phyloP scores from a whole-genome alignment of 495 filamentous ascomycete species.

The Podospora pseudopauciseta region DNA sequence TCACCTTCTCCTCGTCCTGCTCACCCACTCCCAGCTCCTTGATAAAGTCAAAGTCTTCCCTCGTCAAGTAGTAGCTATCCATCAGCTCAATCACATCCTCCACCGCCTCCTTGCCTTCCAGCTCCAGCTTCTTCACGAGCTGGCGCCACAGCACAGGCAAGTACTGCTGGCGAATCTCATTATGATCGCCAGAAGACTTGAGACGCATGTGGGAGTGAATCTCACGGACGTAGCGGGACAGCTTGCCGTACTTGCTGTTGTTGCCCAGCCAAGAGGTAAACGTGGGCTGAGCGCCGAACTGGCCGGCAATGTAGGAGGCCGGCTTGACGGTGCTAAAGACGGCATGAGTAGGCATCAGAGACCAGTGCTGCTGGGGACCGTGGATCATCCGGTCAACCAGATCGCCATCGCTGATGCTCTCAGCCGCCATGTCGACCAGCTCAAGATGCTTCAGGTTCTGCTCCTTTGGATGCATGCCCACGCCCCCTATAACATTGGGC shows the following conservation, averaged over 20 bases:
- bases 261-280: conserved; percentile 94
- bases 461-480: conserved; percentile 55
- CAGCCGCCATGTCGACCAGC: conserved; percentile 78
- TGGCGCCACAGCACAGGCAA: conserved; percentile 83
- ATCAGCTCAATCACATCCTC: conserved; percentile 77
- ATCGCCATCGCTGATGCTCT: conserved; percentile 95
- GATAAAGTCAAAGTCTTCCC: conserved; percentile 90
- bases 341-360: conserved; percentile 95
- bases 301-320: conserved; percentile 83
- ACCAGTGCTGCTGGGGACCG: conserved; percentile 96
- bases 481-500: conserved; percentile 58
- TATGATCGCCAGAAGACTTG: conserved; percentile 81
- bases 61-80: conserved; percentile 96
- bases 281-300: conserved; percentile 51
- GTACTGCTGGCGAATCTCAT: conserved; percentile 93
- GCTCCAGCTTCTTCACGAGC: conserved; percentile 66
- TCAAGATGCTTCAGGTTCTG: conserved; percentile 76
- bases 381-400: conserved; percentile 98
- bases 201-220: conserved; percentile 97
- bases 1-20: conserved; percentile 68
- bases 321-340: conserved; percentile 92
- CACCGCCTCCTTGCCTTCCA: conserved; percentile 70
- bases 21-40: conserved; percentile 86
- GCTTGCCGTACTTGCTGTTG: conserved; percentile 86
- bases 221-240: conserved; percentile 82